Base-by-base conservation (phyloP, 176 grass and related monocot species). In the Oryza nivara region DNA sequence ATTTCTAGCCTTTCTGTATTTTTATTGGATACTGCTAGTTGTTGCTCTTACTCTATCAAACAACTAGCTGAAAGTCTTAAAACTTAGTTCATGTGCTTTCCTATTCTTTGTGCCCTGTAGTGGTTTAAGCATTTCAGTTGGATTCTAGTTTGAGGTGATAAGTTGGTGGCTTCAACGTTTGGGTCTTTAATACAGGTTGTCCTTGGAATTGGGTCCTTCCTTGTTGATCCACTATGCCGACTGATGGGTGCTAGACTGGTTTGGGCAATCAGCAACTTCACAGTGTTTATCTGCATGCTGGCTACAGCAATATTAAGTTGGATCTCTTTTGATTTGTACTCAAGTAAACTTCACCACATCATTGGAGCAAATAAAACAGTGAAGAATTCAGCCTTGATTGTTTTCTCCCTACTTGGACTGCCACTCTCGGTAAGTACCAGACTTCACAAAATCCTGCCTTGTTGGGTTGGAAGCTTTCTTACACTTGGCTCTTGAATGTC, bases 241-340 rank as follows among this genome's bases (percentile, higher is more conserved):
- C 74, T 80, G 84, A 81, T 99, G 63, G 96, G 96, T 58, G 87
- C 96, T 72, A 99, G 89, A 92, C 74, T 92, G 65, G 93, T 99
- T 67, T 99, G 96, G 96, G 89, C 96, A 47, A 88, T 95, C 11
- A 96, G 96, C 83, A 99, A 99, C 79, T 99, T 99, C 54, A 92
- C 84, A 15, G 96, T 99, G 23, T 99, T 99, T 86, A 28, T 91
- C 32, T 99, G 96, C 88, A 99, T 99, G 96, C 66, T 91, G 76
- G 93, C 91, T 68, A 96, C 91, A 78, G 86, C 93, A 19, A 76
- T 94, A 78, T 47, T 94, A 83, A 94, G 96, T 68, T 88, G 92
- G 88, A 78, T 96, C 38, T 95, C 93, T 67, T 84, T 77, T 36
- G 84, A 91, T 54, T 4, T 88, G 25, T 88, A 86, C 70, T 89